Conservation (phyloP, 257 asterid species). For the Solanum infundibuliforme region DNA sequence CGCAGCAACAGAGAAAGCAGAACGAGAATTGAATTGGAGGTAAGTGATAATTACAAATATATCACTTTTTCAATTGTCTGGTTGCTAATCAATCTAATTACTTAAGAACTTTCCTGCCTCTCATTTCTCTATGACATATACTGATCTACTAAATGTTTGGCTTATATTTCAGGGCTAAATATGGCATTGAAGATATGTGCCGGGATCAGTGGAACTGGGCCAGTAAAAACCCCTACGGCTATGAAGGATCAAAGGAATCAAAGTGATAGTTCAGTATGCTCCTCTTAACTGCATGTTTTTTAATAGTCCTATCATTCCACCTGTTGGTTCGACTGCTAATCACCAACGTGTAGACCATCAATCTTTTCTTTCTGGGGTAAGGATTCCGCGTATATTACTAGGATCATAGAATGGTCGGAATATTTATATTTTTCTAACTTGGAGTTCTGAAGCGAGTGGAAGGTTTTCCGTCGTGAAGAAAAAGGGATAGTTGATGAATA, state of each 20-base stretch:
- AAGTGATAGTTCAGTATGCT: background rate
- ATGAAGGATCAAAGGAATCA: slow-evolving; percentile 15
- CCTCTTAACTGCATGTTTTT: background rate
- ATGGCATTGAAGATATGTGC: slow-evolving; percentile 83
- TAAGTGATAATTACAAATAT: slow-evolving; percentile 19
- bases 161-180: slow-evolving; percentile 55
- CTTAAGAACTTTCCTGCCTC: background rate
- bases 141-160: background rate
- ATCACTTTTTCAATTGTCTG: background rate
- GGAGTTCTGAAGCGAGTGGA: background rate
- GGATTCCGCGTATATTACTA: slow-evolving; percentile 1
- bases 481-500: background rate
- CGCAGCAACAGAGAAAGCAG: slow-evolving; percentile 87
- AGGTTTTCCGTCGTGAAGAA: background rate
- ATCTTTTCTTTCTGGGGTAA: background rate
- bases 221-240: slow-evolving; percentile 94
- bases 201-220: slow-evolving; percentile 99
- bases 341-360: background rate
- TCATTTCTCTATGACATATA: background rate
- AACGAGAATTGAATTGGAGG: slow-evolving; percentile 88
- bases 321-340: background rate
- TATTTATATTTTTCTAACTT: background rate
- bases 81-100: background rate
- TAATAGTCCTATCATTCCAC: background rate
- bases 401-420: background rate